Percentiles rank a stretch among this genome's conserved stretches.
These are phyloP conservation scores for Fusarium musae DNA, from an alignment of 2,329 filamentous ascomycete genomes.

Conservation along the genomic window DNA sequence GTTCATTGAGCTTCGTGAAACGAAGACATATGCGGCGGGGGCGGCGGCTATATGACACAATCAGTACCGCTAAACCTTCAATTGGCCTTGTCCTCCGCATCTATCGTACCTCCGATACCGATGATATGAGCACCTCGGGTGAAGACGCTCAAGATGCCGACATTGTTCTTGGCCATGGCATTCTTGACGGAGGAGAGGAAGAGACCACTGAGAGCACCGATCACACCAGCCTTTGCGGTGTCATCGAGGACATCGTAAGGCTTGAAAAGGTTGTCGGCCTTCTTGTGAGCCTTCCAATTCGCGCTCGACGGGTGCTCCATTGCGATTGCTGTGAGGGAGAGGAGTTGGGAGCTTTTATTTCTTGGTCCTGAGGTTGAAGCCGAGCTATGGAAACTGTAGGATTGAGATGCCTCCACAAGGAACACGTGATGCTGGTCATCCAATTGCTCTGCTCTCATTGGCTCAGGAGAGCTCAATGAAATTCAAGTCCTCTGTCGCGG, in stretches of 20 bases:
- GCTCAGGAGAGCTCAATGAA: constrained; percentile 20
- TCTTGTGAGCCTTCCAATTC: constrained; percentile 43
- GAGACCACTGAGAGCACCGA: constrained; percentile 75
- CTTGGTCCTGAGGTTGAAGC: constrained; percentile 43
- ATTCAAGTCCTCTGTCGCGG: constrained; percentile 4
- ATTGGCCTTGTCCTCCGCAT: constrained; percentile 20
- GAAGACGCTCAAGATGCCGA: constrained; percentile 83
- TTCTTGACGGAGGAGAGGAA: constrained; percentile 85
- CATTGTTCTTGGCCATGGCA: constrained; percentile 83
- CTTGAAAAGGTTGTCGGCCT: constrained; percentile 63
- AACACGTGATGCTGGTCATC: constrained; percentile 51
- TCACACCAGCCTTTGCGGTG: constrained; percentile 70
- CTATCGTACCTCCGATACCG: constrained; percentile 54
- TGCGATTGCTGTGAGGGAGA: constrained; percentile 37
- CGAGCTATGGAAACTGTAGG: constrained; percentile 42
- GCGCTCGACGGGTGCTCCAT: constrained; percentile 49
- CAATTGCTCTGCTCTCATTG: constrained; percentile 52
- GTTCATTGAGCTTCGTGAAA: constrained; percentile 81
- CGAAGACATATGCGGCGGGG: constrained; percentile 82
- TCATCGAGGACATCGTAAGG: constrained; percentile 79
- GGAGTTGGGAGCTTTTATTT: constrained; percentile 43
- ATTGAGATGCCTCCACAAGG: constrained; percentile 34
- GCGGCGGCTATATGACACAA: constrained; percentile 60
- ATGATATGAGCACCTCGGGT: constrained; percentile 81
- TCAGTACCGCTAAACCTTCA: constrained; percentile 34